A percentile compares a stretch with the other conserved stretches of the same genome.
These are phyloP conservation scores for Thalia dealbata DNA, from an alignment of 176 grass and related monocot genomes.

Conservation along the genomic window DNA sequence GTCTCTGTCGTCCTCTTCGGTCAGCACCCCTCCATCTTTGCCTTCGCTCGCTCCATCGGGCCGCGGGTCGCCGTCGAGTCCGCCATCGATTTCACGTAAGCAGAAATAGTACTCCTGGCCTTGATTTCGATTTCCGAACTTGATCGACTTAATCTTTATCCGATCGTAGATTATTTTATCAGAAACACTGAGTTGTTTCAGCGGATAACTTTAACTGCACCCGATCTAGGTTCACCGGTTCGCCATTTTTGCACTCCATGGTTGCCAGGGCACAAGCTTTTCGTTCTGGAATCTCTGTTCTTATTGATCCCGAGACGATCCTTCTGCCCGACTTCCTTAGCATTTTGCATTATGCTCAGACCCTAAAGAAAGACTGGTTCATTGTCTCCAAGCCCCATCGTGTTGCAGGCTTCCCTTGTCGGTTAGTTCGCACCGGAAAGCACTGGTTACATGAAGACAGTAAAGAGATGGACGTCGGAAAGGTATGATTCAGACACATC, in stretches of 20 bases:
- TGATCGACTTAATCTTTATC: not conserved
- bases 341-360: constrained; percentile 26
- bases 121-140: not conserved
- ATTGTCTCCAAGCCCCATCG: constrained; percentile 42
- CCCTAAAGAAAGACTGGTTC: constrained; percentile 45
- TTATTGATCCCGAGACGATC: constrained; percentile 50
- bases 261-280: constrained; percentile 46
- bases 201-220: not conserved
- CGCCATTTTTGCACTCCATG: constrained; percentile 79
- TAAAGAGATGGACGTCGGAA: constrained; percentile 25
- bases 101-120: too few relatives aligned
- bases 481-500: constrained; percentile 26
- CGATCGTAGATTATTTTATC: not conserved
- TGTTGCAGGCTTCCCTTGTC: constrained; percentile 30
- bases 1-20: constrained; percentile 57
- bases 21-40: constrained; percentile 23
- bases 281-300: constrained; percentile 45
- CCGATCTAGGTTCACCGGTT: constrained; percentile 55
- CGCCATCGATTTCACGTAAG: constrained; percentile 57
- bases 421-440: constrained; percentile 23
- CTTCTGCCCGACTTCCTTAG: constrained; percentile 43
- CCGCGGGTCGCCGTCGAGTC: constrained; percentile 45
- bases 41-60: constrained; percentile 27
- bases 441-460: constrained; percentile 32
- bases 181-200: not conserved